Evolutionary conservation across 148 eudicot genomes (phyloP), one percentile per base, ranked within the genome.

Genomic region (Vaccinium myrtillus): DNA sequence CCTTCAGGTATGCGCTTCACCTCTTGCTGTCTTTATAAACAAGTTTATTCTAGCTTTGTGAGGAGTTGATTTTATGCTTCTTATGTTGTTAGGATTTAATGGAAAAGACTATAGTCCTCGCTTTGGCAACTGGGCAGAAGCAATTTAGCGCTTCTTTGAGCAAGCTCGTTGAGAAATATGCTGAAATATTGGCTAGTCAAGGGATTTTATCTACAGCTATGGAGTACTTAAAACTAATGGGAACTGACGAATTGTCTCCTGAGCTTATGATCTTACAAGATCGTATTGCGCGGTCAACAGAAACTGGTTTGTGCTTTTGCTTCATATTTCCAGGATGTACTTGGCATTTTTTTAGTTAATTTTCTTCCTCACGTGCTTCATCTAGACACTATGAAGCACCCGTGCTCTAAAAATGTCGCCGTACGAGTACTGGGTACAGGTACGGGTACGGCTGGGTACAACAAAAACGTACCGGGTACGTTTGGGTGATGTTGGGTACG

Each of bases 181-280:
- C 93, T 82, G 99, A 97, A 87, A 95, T 97, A 85, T 91, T 97
- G 89, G 98, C 99, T 83, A 97, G 99, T 89, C 99, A 97, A 87
- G 99, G 99, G 82, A 98, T 92, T 86, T 89, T 97, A 88, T 86
- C 94, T 58, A 92, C 98, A 25, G 99, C 98, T 55, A 91, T 97
- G 96, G 98, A 93, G 75, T 97, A 93, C 86, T 85, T 97, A 84
- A 94, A 95, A 77, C 90, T 97, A 46, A 83, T 97, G 90, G 99
- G 99, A 54, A 86, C 88, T 56, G 95, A 94, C 81, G 98, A 95
- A 81, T 85, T 95, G 86, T 91, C 99, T 85, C 94, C 95, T 56
- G 99, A 97, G 89, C 95, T 97, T 84, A 69, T 81, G 79, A 90
- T 97, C 86, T 91, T 97, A 84, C 92, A 92, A 83, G 99, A 97